Percentiles rank a stretch among this genome's conserved stretches.
Evolutionary conservation across 768 basidiomycete genomes (phyloP).

Genomic region (Daedalea quercina): DNA sequence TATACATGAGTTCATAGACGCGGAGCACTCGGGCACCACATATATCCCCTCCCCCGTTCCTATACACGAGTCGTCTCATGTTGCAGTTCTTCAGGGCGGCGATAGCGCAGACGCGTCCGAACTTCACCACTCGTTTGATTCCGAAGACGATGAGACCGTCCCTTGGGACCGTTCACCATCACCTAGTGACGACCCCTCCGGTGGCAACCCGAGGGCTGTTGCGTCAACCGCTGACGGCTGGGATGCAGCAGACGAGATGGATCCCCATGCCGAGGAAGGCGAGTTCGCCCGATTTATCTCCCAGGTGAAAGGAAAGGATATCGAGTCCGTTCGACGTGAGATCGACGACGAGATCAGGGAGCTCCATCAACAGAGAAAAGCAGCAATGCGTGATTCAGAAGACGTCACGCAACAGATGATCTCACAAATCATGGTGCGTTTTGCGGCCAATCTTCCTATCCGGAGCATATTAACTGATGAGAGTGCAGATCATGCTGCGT

Average conservation of each 20-base stretch:
- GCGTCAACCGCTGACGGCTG: constrained; percentile 36
- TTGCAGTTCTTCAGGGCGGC: no score
- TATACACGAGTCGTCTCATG: no score
- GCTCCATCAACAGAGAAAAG: constrained; percentile 78
- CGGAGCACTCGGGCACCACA: no score
- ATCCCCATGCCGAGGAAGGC: constrained; percentile 68
- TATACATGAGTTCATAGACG: no score
- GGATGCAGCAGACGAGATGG: constrained; percentile 86
- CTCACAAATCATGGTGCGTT: constrained; percentile 59
- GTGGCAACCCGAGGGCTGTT: constrained; percentile 19
- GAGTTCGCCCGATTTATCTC: constrained; percentile 93
- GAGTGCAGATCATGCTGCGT: constrained; percentile 71
- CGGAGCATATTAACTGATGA: not conserved
- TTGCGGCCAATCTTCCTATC: not conserved
- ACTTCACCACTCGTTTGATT: not conserved
- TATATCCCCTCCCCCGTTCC: no score
- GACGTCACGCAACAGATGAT: constrained; percentile 96
- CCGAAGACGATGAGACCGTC: not conserved
- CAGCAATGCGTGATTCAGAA: constrained; percentile 89
- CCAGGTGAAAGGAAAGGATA: constrained; percentile 80
- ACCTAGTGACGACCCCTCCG: constrained; percentile 14
- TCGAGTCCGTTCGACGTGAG: constrained; percentile 77
- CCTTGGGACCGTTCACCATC: constrained; percentile 36
- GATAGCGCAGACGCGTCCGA: no score
- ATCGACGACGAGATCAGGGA: constrained; percentile 87